Base-by-base conservation (phyloP, 2,329 filamentous ascomycete genomes). In the Pseudopyricularia javanii region DNA sequence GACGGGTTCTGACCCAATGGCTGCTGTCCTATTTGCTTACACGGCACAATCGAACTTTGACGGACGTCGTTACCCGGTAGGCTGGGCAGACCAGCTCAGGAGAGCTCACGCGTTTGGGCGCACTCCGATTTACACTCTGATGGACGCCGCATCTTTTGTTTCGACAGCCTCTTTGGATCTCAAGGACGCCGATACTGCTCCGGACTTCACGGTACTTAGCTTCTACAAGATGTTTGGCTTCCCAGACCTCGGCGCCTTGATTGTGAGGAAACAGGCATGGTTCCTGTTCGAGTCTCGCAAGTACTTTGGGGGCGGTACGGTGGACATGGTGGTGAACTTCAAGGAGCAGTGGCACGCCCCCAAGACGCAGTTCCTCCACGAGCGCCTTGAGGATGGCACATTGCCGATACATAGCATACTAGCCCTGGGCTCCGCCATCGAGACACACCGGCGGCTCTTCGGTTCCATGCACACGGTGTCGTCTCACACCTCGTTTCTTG, bases 141-240 rank as follows among this genome's bases (percentile, higher is more conserved):
- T 95, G 8, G 91, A 98, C 66, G 91, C 88, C 9, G 90, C 93
- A 5, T 86, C 89, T 0, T 74, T 88, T 11, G 85, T 83, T 9
- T 83, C 89, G 7, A 95, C 91, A 0, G 81, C 86, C 4, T 81
- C 80, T 1, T 71, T 97, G 7, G 79, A 94, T 61, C 70, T 97
- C 2, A 73, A 79, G 53, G 70, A 86, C 58, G 59, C 74, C 0
- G 69, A 72, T 0, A 63, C 68, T 1, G 82, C 85, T 0, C 87
- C 91, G 1, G 91, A 97, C 64, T 97, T 97, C 59, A 85, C 81
- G 0, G 86, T 88, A 0, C 62, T 97, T 43, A 96, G 91, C 66
- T 82, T 97, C 57, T 94, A 96, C 71, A 98, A 97, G 66, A 91
- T 96, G n/a, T 97, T 97, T 65, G 91, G 93, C 1, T 96, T 96